These are phyloP conservation scores for Chlorella sp. DNA, from an alignment of 139 green algal species.

Conservation along the genomic window DNA sequence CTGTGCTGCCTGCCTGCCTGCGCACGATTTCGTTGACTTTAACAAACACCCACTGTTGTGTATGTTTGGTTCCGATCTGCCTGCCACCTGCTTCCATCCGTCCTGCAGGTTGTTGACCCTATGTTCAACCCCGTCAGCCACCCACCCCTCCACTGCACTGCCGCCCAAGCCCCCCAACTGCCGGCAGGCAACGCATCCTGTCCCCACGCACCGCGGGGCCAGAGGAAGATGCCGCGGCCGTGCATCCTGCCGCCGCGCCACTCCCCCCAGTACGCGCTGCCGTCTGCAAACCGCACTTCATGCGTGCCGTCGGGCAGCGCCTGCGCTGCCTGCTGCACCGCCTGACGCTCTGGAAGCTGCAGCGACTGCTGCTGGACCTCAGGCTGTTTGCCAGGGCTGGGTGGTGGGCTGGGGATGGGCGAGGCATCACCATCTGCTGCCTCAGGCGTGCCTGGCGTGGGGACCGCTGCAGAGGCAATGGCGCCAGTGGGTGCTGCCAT, in stretches of 20 bases:
- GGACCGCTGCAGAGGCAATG: not conserved
- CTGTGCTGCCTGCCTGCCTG: no score
- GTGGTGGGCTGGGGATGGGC: not conserved
- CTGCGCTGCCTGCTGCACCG: not conserved
- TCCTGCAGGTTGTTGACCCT: no score
- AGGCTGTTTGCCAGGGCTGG: not conserved
- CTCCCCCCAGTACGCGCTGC: conserved; percentile 43
- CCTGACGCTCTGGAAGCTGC: not conserved
- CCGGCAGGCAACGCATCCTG: not conserved
- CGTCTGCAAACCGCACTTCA: conserved; percentile 31
- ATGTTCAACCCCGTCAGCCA: not conserved
- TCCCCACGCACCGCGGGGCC: conserved; percentile 55
- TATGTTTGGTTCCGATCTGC: no score
- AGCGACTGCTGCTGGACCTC: no score
- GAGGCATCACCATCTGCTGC: not conserved
- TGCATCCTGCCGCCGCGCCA: conserved; percentile 62
- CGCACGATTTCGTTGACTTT: no score
- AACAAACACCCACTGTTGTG: no score
- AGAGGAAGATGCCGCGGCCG: conserved; percentile 73
- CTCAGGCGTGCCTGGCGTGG: not conserved
- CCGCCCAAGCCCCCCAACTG: not conserved
- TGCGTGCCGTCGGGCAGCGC: conserved; percentile 33
- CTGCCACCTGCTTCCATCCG: no score
- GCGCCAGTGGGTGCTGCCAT: no score
- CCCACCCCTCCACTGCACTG: not conserved